Conservation (phyloP, 2,329 filamentous ascomycete genomes). For the Epichloe uncinata region DNA sequence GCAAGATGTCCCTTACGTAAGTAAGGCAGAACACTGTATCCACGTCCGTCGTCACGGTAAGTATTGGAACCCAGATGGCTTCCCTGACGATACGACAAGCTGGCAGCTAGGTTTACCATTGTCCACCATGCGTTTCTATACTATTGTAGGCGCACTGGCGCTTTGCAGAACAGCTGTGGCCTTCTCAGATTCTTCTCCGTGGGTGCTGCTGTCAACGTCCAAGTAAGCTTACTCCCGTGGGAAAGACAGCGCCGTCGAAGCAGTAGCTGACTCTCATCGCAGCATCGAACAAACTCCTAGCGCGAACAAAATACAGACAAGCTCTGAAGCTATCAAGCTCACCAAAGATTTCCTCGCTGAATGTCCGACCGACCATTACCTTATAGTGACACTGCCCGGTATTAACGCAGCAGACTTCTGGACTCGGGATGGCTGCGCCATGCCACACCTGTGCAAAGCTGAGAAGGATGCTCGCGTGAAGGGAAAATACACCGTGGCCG, state of each 20-base stretch:
- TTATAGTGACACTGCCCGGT: conserved; percentile 66
- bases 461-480: conserved; percentile 21
- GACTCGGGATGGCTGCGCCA: conserved; percentile 32
- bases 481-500: conserved; percentile 36
- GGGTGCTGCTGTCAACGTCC: conserved; percentile 75
- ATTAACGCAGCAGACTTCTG: conserved; percentile 57
- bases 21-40: neutral
- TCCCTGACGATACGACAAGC: conserved; percentile 12
- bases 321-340: conserved; percentile 27
- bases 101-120: neutral
- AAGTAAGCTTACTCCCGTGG: conserved; percentile 42
- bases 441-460: conserved; percentile 37
- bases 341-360: conserved; percentile 40
- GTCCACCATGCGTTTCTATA: conserved; percentile 40
- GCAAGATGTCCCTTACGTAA: neutral
- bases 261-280: conserved; percentile 3
- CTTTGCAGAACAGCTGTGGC: conserved; percentile 50
- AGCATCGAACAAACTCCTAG: conserved; percentile 22
- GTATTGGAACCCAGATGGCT: conserved; percentile 11
- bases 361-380: conserved; percentile 65
- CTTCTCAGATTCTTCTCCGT: conserved; percentile 78
- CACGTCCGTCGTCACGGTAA: neutral
- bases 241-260: conserved; percentile 1
- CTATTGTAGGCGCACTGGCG: conserved; percentile 36
- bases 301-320: conserved; percentile 35